Conservation (phyloP, 768 basidiomycete species). For the Coprinopsis strossmayeri region DNA sequence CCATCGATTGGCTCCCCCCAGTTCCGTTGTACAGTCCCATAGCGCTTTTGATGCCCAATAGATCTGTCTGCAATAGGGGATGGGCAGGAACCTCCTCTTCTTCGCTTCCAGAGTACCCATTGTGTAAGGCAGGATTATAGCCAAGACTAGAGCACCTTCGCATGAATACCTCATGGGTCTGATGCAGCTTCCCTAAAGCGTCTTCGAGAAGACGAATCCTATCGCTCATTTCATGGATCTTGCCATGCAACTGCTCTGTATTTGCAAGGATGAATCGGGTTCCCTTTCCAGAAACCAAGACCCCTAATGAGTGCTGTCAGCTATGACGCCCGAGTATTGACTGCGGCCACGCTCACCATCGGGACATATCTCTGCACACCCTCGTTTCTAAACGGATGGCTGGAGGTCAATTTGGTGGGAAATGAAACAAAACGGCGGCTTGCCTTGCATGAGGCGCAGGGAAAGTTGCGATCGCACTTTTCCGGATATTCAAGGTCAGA, state of each 20-base stretch:
- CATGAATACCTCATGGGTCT: constrained; percentile 5
- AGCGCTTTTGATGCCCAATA: constrained; percentile 51
- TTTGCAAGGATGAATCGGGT: constrained; percentile 64
- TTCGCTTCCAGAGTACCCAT: constrained; percentile 12
- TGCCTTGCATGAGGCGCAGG: constrained; percentile 40
- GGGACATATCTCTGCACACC: constrained; percentile 62
- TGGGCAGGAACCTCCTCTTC: constrained; percentile 29
- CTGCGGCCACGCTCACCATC: constrained; percentile 34
- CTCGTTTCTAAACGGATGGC: constrained; percentile 40
- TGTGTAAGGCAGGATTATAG: constrained; percentile 18
- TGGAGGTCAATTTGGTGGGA: constrained; percentile 2
- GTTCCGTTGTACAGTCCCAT: constrained; percentile 39
- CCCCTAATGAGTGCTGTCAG: constrained; percentile 30
- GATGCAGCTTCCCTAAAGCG: constrained; percentile 27
- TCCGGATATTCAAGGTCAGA: constrained; percentile 12
- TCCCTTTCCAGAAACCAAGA: constrained; percentile 60
- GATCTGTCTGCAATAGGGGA: constrained; percentile 42
- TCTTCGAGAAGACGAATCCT: constrained; percentile 59
- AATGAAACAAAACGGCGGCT: constrained; percentile 4
- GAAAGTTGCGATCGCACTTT: constrained; percentile 47
- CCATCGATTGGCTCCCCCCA: constrained; percentile 12
- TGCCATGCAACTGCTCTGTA: constrained; percentile 57
- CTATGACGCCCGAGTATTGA: not conserved
- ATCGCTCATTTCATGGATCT: constrained; percentile 63
- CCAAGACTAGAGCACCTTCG: constrained; percentile 6